A percentile compares a stretch with the other conserved stretches of the same genome.
These are phyloP conservation scores for Aspergillus transmontanensis DNA, from an alignment of 2,329 filamentous ascomycete species.

Conservation along the genomic window DNA sequence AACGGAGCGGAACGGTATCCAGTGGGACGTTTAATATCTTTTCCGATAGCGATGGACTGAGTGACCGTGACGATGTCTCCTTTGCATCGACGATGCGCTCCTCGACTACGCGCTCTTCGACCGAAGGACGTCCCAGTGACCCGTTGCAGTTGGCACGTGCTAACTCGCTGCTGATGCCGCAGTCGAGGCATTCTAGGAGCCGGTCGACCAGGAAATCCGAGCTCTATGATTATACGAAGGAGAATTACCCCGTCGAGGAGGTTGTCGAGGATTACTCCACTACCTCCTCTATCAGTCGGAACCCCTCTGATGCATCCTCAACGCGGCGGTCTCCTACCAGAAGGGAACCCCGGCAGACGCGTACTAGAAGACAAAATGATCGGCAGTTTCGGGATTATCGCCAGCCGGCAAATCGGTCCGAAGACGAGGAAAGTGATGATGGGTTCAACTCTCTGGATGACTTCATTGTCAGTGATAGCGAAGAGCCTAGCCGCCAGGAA, in stretches of 20 bases:
- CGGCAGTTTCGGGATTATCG: conserved; percentile 22
- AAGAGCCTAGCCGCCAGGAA: conserved; percentile 39
- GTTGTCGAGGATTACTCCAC: conserved; percentile 18
- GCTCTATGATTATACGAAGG: conserved; percentile 37
- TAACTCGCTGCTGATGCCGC: conserved; percentile 38
- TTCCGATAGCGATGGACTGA: conserved; percentile 27
- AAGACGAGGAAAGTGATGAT: conserved; percentile 31
- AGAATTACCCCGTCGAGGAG: conserved; percentile 36
- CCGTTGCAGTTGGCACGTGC: conserved; percentile 34
- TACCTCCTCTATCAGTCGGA: conserved; percentile 19
- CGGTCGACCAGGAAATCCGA: conserved; percentile 29
- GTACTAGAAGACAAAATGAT: conserved; percentile 14
- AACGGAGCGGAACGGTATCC: conserved; percentile 22
- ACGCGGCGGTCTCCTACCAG: conserved; percentile 24
- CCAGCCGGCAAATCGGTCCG: conserved; percentile 21
- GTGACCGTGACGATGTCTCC: conserved; percentile 18
- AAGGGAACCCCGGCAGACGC: conserved; percentile 12
- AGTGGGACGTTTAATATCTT: conserved; percentile 33
- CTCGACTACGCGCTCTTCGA: conserved; percentile 2
- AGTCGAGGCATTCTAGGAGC: conserved; percentile 26
- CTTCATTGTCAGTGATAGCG: conserved; percentile 46
- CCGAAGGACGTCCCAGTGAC: conserved; percentile 26
- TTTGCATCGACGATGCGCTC: conserved; percentile 8
- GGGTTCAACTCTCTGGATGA: conserved; percentile 42
- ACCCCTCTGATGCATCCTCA: conserved; percentile 24